A percentile compares a stretch with the other conserved stretches of the same genome.
Conservation (phyloP, 2,329 filamentous ascomycete species). For the Colletotrichum sp. region DNA sequence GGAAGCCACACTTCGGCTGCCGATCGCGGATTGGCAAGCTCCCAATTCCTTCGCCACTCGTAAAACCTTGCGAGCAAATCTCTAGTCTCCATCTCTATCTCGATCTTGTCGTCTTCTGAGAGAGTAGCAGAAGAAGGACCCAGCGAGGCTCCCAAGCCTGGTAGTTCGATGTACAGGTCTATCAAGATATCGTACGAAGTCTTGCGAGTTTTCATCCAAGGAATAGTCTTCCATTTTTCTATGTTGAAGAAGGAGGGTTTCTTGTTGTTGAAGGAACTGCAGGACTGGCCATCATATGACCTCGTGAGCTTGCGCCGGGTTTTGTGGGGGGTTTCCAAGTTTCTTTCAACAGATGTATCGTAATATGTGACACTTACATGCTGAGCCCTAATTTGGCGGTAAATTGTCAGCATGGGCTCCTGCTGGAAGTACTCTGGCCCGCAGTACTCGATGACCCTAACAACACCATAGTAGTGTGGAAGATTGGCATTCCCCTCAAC, state of each 20-base stretch:
- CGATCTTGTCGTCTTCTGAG: not conserved
- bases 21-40: not conserved
- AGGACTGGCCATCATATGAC: not conserved
- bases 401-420: not conserved
- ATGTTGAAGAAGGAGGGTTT: not conserved
- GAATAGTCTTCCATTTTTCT: not conserved
- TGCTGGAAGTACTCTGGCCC: slow-evolving; percentile 6
- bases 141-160: not conserved
- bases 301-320: not conserved
- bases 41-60: not conserved
- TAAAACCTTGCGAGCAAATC: not conserved
- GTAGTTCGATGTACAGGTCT: not conserved
- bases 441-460: not conserved
- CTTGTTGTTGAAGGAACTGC: not conserved
- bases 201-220: not conserved
- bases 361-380: not conserved
- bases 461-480: slow-evolving; percentile 1
- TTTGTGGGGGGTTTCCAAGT: not conserved
- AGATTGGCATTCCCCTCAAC: not conserved
- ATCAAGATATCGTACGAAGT: not conserved
- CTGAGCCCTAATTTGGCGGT: not conserved
- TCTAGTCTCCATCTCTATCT: not conserved
- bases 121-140: not conserved
- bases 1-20: not conserved
- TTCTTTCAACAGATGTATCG: not conserved